phyloP scores from a whole-genome alignment of 2,329 filamentous ascomycete genomes.

The Ceratocystis destructans region DNA sequence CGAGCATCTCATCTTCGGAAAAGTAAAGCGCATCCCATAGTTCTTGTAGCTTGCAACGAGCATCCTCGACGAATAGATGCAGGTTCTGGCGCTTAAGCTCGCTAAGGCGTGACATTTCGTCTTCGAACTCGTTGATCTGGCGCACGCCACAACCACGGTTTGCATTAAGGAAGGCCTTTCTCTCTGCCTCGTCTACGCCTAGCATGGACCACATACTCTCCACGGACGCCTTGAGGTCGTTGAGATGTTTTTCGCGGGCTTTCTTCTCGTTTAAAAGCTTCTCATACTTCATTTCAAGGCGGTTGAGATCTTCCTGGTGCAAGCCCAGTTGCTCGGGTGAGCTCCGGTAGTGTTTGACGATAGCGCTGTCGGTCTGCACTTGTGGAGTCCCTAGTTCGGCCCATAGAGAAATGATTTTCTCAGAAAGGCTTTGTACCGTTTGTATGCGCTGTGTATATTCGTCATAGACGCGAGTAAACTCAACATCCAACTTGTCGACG shows the following conservation, averaged over 20 bases:
- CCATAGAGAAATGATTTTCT: constrained; percentile 89
- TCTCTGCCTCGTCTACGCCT: constrained; percentile 66
- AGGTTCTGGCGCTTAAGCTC: constrained; percentile 92
- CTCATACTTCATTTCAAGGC: constrained; percentile 61
- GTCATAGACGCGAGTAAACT: constrained; percentile 91
- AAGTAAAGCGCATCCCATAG: constrained; percentile 92
- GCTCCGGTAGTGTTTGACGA: constrained; percentile 81
- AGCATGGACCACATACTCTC: constrained; percentile 82
- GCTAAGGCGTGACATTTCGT: constrained; percentile 72
- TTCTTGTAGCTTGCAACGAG: constrained; percentile 77
- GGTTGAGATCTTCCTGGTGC: constrained; percentile 69
- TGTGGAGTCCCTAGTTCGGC: constrained; percentile 89
- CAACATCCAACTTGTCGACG: constrained; percentile 69
- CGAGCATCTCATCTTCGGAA: constrained; percentile 96
- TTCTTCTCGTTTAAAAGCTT: constrained; percentile 82
- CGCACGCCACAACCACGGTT: constrained; percentile 86
- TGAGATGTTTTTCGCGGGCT: constrained; percentile 60
- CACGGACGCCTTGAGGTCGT: constrained; percentile 63
- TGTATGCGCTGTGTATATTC: constrained; percentile 79
- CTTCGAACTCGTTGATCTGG: constrained; percentile 91
- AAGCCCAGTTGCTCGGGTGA: constrained; percentile 87
- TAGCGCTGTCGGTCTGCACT: constrained; percentile 73
- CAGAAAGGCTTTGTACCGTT: constrained; percentile 58
- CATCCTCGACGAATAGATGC: constrained; percentile 90
- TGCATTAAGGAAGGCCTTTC: constrained; percentile 68